Base-by-base conservation (phyloP, 1,284 basidiomycete species). In the Cutaneotrichosporon mucoides region DNA sequence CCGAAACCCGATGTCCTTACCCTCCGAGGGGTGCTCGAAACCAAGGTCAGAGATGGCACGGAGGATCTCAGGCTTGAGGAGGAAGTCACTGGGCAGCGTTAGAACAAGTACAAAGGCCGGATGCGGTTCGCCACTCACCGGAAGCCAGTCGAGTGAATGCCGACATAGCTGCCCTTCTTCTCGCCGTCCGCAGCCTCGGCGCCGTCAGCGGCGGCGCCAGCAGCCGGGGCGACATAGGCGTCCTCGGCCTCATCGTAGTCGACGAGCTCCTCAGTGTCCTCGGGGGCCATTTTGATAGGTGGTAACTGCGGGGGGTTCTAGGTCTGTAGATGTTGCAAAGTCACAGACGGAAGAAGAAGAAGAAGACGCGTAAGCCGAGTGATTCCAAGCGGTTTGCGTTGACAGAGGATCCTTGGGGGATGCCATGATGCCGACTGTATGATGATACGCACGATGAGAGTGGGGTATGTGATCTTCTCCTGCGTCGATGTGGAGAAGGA, bases 1-100 rank as follows among this genome's bases (percentile, higher is more conserved):
- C 12, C 24, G 24, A 24, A 24, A 24, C 24, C 24, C 24, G 24
- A 24, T 40, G 38, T 40, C 38, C 81, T 65, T 70, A 97, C 95
- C 95, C 86, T 99, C 96, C 53, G 95, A 98, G 56, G 96, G 96
- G 82, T 99, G 96, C 80, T 99, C 96, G 77, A 99, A 99, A 81
- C 96, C 96, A 49, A 99, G 83, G 75, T 99, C 96, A 79, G 92
- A 95, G 78, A 99, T 99, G 56, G 96, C 94, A 69, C 96, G 89
- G 71, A 99, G 84, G 65, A 99, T 81, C 79, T 99, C 96, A 61
- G 94, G 91, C 83, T 97, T 98, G 80, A 98, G 82, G 73, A 98
- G 82, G 82, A 98, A 98, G 79, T 98, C 94, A 77, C 92, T 92
- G 74, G 13, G 6, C 34, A 8, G 13, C 7, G 43, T n/a, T 5